Evolutionary conservation across 805 yeast genomes (phyloP).

Genomic region (Priceomyces haplophilus): DNA sequence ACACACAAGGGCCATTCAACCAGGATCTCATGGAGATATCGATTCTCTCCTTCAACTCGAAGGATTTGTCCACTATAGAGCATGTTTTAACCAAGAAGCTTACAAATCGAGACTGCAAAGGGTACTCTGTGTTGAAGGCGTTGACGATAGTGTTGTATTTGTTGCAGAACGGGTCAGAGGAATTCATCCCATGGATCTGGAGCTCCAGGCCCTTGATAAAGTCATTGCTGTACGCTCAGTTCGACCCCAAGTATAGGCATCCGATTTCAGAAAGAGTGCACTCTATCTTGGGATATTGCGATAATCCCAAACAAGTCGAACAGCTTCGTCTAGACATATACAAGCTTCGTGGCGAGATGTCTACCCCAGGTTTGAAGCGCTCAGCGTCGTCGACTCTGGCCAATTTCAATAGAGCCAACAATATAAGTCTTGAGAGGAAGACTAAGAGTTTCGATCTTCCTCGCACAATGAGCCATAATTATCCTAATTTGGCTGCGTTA

Average conservation of each 20-base stretch:
- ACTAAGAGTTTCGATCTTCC: slow-evolving; percentile 28
- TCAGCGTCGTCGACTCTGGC: slow-evolving; percentile 5
- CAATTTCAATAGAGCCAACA: neutral
- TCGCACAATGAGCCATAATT: slow-evolving; percentile 11
- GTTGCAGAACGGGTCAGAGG: slow-evolving; percentile 52
- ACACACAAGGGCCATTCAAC: slow-evolving; percentile 56
- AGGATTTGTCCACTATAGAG: slow-evolving; percentile 38
- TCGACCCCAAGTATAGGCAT: slow-evolving; percentile 16
- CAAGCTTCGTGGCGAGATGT: slow-evolving; percentile 39
- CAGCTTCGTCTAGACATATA: slow-evolving; percentile 43
- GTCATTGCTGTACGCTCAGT: slow-evolving; percentile 16
- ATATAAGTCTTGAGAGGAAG: slow-evolving; percentile 5
- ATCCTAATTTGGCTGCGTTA: neutral
- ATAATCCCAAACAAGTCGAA: slow-evolving; percentile 30
- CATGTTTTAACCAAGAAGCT: slow-evolving; percentile 42
- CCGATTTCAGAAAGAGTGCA: slow-evolving; percentile 38
- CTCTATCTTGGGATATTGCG: slow-evolving; percentile 28
- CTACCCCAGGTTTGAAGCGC: slow-evolving; percentile 33
- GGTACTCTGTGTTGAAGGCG: slow-evolving; percentile 44
- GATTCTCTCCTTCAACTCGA: slow-evolving; percentile 39
- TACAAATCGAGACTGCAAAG: slow-evolving; percentile 22
- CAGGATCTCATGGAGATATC: slow-evolving; percentile 52
- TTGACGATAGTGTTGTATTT: slow-evolving; percentile 51
- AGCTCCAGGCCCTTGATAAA: slow-evolving; percentile 11
- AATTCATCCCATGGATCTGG: slow-evolving; percentile 46